phyloP scores from a whole-genome alignment of 495 filamentous ascomycete genomes.

The Daldinia grandis region DNA sequence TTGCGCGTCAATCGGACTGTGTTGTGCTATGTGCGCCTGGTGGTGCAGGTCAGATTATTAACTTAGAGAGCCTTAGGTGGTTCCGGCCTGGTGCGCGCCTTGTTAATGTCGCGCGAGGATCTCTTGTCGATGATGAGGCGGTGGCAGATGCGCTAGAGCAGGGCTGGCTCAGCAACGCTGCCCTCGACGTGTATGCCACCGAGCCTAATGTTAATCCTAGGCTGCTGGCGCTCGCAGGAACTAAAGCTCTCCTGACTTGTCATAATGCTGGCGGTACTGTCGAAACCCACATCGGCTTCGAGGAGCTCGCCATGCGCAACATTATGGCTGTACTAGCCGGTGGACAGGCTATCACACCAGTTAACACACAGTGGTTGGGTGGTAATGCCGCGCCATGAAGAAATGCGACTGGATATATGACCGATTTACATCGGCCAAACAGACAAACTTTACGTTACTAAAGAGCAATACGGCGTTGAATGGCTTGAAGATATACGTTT shows the following conservation, averaged over 20 bases:
- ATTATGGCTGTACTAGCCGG: slow-evolving; percentile 66
- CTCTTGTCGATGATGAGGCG: slow-evolving; percentile 74
- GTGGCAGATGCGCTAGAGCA: slow-evolving; percentile 68
- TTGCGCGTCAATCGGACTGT: slow-evolving; percentile 68
- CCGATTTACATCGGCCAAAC: not conserved
- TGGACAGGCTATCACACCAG: slow-evolving; percentile 66
- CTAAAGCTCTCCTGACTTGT: slow-evolving; percentile 66
- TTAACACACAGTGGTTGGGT: slow-evolving; percentile 66
- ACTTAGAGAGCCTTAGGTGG: slow-evolving; percentile 55
- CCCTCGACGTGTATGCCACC: slow-evolving; percentile 73
- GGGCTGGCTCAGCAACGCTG: slow-evolving; percentile 61
- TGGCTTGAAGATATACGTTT: not conserved
- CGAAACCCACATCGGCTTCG: slow-evolving; percentile 76
- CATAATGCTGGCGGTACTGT: slow-evolving; percentile 79
- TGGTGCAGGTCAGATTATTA: slow-evolving; percentile 63
- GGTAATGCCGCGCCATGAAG: slow-evolving; percentile 13
- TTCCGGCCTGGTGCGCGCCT: slow-evolving; percentile 68
- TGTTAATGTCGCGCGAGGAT: slow-evolving; percentile 77
- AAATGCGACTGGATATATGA: not conserved
- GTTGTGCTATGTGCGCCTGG: slow-evolving; percentile 74
- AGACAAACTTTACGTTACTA: not conserved
- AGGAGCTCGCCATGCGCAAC: slow-evolving; percentile 77
- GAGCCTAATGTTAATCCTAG: slow-evolving; percentile 63
- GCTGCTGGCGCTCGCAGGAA: slow-evolving; percentile 56
- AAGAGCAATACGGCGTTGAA: not conserved